A percentile compares a stretch with the other conserved stretches of the same genome.
Evolutionary conservation across 176 grass and related monocot genomes (phyloP).

Genomic region (Lolium rigidum): DNA sequence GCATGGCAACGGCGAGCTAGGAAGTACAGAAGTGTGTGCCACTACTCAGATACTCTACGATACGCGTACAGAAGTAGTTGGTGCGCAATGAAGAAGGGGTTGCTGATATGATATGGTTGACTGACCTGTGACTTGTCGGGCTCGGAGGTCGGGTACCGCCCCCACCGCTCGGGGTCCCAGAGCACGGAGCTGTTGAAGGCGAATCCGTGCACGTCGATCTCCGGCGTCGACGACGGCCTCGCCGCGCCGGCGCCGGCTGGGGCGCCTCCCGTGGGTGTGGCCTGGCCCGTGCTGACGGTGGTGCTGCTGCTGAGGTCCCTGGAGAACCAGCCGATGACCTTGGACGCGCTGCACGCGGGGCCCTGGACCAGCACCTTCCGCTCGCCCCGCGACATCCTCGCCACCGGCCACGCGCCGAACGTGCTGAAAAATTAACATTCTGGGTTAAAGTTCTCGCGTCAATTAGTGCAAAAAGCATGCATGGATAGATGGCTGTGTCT

Average conservation of each 20-base stretch:
- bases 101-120: background rate
- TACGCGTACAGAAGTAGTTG: background rate
- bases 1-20: too few species aligned
- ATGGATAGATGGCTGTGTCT: too few species aligned
- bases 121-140: constrained; percentile 91
- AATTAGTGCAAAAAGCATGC: too few species aligned
- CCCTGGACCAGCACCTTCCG: constrained; percentile 73
- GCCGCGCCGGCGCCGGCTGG: background rate
- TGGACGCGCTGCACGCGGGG: constrained; percentile 70
- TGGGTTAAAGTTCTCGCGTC: background rate
- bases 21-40: background rate
- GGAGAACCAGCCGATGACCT: constrained; percentile 86
- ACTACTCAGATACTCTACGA: background rate
- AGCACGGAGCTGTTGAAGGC: constrained; percentile 95
- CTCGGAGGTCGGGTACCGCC: constrained; percentile 81
- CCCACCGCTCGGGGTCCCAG: constrained; percentile 96
- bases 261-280: background rate
- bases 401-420: constrained; percentile 97
- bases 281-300: background rate
- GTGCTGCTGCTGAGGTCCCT: constrained; percentile 47
- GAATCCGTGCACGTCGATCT: constrained; percentile 65
- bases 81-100: background rate
- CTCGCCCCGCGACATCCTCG: constrained; percentile 64
- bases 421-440: constrained; percentile 49
- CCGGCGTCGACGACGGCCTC: background rate